A percentile compares a stretch with the other conserved stretches of the same genome.
These are phyloP conservation scores for Gossypium bickii DNA, from an alignment of 345 rosid species.

Conservation along the genomic window DNA sequence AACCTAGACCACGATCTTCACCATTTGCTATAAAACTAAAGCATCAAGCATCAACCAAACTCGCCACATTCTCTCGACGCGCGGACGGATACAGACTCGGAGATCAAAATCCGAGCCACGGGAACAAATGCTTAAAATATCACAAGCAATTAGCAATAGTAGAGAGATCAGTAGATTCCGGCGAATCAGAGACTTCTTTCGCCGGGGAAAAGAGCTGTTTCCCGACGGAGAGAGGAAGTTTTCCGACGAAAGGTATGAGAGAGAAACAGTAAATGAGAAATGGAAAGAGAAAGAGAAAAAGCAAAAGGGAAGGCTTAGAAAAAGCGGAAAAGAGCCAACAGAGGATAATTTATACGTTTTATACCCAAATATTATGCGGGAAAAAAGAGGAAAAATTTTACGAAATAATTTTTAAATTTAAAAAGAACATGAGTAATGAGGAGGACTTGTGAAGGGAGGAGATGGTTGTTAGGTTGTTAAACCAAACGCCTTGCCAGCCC, in stretches of 20 bases:
- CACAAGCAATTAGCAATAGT: conserved; percentile 9
- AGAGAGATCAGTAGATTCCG: conserved; percentile 12
- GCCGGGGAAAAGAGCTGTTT: conserved; percentile 26
- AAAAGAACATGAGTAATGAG: conserved; percentile 20
- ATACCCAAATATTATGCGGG: conserved; percentile 32
- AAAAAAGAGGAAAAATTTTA: too few species aligned
- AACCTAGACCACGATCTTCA: conserved; percentile 71
- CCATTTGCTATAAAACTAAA: conserved; percentile 26
- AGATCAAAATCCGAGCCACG: conserved; percentile 52
- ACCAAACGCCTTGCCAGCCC: conserved; percentile 84
- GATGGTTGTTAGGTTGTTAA: conserved; percentile 51
- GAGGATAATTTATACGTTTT: conserved; percentile 60
- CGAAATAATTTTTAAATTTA: too few species aligned
- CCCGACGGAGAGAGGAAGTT: conserved; percentile 26
- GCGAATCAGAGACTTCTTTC: conserved; percentile 3
- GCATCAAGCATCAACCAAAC: conserved; percentile 27
- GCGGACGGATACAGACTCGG: conserved; percentile 37
- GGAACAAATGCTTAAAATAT: conserved; percentile 12
- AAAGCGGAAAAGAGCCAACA: conserved; percentile 41
- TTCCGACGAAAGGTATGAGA: conserved; percentile 39
- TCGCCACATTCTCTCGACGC: conserved; percentile 70
- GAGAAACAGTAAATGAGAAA: conserved; percentile 35
- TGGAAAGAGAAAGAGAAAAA: conserved; percentile 14
- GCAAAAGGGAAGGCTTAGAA: conserved; percentile 38
- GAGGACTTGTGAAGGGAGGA: conserved; percentile 47